Percentiles rank a stretch among this genome's conserved stretches.
phyloP scores from a whole-genome alignment of 2,329 filamentous ascomycete species.

The Cercospora sp. region DNA sequence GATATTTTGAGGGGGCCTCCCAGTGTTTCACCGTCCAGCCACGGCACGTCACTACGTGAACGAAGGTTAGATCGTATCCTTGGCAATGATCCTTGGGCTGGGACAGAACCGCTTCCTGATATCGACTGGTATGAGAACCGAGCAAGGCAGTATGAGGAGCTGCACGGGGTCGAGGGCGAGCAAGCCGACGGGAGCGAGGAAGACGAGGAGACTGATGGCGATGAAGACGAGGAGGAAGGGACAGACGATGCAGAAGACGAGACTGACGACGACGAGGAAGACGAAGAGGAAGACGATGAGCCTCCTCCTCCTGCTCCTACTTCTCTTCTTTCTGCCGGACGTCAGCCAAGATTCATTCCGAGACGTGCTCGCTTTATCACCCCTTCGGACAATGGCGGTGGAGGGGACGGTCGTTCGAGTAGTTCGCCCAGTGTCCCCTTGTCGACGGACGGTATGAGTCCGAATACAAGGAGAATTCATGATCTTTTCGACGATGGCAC shows the following conservation, averaged over 20 bases:
- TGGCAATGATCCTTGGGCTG: not conserved
- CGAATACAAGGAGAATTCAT: not conserved
- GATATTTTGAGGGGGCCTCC: not conserved
- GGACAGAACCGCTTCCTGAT: not conserved
- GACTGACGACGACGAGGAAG: not conserved
- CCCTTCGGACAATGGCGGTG: not conserved
- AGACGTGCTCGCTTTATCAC: not conserved
- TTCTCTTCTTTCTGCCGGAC: not conserved
- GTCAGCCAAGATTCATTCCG: not conserved
- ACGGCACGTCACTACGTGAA: not conserved
- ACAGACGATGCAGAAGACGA: not conserved
- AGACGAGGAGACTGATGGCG: not conserved
- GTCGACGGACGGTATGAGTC: not conserved
- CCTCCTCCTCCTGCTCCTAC: not conserved
- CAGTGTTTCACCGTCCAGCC: not conserved
- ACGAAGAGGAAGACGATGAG: not conserved
- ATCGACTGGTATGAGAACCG: not conserved
- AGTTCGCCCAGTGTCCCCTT: not conserved
- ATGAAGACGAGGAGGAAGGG: not conserved
- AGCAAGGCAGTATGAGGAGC: not conserved
- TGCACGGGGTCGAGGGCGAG: not conserved
- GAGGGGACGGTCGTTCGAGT: not conserved
- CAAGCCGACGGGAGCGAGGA: not conserved
- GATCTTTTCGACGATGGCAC: not conserved
- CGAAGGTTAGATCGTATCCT: not conserved